Conservation (phyloP, 371 early-diverging fungal species). For the Mortierella sp. region DNA sequence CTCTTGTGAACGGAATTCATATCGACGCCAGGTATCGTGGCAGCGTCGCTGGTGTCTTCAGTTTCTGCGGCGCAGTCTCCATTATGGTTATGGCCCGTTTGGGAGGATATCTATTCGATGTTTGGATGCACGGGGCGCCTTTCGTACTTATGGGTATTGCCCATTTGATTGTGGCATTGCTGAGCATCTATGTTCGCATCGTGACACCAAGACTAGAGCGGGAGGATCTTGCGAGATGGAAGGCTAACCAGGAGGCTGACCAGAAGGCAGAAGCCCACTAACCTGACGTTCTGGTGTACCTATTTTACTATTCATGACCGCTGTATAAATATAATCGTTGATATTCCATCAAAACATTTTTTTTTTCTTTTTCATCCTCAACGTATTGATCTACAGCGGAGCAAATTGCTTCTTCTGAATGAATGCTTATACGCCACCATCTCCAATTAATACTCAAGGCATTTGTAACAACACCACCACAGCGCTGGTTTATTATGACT, state of each 20-base stretch:
- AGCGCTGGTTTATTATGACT: no score
- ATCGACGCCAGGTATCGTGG: conserved; percentile 71
- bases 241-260: background rate
- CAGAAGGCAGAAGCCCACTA: background rate
- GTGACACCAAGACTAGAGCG: conserved; percentile 39
- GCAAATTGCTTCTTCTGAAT: no score
- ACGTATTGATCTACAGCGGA: no score
- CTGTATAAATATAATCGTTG: background rate
- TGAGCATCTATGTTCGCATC: conserved; percentile 44
- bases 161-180: conserved; percentile 39
- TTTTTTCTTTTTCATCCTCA: no score
- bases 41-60: conserved; percentile 76
- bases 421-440: background rate
- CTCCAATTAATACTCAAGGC: no score
- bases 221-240: background rate
- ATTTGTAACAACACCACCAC: no score
- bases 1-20: conserved; percentile 68
- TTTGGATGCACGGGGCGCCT: conserved; percentile 60
- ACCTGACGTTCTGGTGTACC: background rate
- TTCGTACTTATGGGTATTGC: conserved; percentile 61
- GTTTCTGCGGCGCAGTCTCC: conserved; percentile 76
- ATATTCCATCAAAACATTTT: background rate
- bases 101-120: conserved; percentile 63
- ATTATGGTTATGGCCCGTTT: conserved; percentile 63
- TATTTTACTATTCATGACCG: background rate